These are phyloP conservation scores for Pichia sp. DNA, from an alignment of 1,139 yeast genomes.

Conservation along the genomic window DNA sequence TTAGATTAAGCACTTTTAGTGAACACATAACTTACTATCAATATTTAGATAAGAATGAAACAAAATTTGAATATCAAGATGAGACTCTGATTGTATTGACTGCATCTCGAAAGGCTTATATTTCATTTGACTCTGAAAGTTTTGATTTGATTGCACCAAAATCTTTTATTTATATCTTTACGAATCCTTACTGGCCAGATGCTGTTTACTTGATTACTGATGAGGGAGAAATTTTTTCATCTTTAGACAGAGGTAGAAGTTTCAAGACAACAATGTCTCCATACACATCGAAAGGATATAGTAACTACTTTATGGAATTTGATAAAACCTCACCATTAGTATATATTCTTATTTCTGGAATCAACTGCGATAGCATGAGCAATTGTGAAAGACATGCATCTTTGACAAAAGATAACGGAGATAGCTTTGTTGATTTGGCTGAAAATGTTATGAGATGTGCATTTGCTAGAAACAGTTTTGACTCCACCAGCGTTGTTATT, in stretches of 20 bases:
- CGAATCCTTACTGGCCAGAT: constrained; percentile 59
- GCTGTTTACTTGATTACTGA: constrained; percentile 55
- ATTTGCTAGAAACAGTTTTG: constrained; percentile 52
- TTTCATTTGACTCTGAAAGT: constrained; percentile 68
- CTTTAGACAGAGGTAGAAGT: constrained; percentile 61
- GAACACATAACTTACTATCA: constrained; percentile 45
- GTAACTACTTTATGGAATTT: constrained; percentile 37
- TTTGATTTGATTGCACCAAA: constrained; percentile 33
- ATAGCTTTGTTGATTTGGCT: constrained; percentile 45
- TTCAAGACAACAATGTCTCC: constrained; percentile 49
- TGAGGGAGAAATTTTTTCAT: constrained; percentile 42
- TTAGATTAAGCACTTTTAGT: constrained; percentile 12
- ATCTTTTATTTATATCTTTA: constrained; percentile 44
- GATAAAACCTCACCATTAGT: constrained; percentile 48
- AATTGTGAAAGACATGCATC: constrained; percentile 54
- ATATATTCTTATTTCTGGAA: constrained; percentile 65
- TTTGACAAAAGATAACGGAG: constrained; percentile 59
- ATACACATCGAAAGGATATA: constrained; percentile 8
- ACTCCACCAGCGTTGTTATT: constrained; percentile 27
- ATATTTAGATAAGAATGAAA: constrained; percentile 32
- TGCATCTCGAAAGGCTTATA: constrained; percentile 40
- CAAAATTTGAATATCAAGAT: constrained; percentile 30
- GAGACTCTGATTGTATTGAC: constrained; percentile 72
- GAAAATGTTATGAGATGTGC: constrained; percentile 55
- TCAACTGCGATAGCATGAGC: constrained; percentile 41